Evolutionary conservation across 2,329 filamentous ascomycete genomes (phyloP).

Genomic region (Colletotrichum coccodes): DNA sequence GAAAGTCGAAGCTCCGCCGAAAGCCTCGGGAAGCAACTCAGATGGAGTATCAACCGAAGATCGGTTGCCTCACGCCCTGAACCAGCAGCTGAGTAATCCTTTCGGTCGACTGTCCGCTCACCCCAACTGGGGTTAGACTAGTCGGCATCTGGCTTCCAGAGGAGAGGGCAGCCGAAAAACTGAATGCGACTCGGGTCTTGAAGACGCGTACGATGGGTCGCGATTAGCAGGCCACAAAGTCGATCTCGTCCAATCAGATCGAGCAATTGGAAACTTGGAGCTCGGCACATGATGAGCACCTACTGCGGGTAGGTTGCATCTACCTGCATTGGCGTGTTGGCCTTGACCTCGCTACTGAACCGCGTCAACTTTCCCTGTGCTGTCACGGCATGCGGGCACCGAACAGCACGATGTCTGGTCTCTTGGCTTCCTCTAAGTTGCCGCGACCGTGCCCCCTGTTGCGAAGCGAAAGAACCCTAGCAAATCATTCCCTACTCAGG

Average conservation of each 20-base stretch:
- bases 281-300: slow-evolving; percentile 24
- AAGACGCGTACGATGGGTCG: not conserved
- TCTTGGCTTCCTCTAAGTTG: not conserved
- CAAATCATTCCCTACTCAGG: not conserved
- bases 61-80: not conserved
- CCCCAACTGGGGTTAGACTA: not conserved
- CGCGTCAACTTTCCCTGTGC: not conserved
- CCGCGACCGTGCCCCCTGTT: not conserved
- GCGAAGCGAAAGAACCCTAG: not conserved
- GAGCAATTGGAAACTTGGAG: not conserved
- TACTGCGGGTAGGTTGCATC: slow-evolving; percentile 13
- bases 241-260: not conserved
- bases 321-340: not conserved
- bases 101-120: not conserved
- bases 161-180: not conserved
- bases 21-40: not conserved
- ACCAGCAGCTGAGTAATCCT: not conserved
- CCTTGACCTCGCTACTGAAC: not conserved
- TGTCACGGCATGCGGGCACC: not conserved
- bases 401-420: not conserved
- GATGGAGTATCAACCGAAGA: not conserved
- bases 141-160: not conserved
- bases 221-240: too few species aligned
- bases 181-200: not conserved
- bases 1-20: slow-evolving; percentile 4